A percentile compares a stretch with the other conserved stretches of the same genome.
These are phyloP conservation scores for Coprinopsis marcescibilis DNA, from an alignment of 768 basidiomycete species.

Conservation along the genomic window DNA sequence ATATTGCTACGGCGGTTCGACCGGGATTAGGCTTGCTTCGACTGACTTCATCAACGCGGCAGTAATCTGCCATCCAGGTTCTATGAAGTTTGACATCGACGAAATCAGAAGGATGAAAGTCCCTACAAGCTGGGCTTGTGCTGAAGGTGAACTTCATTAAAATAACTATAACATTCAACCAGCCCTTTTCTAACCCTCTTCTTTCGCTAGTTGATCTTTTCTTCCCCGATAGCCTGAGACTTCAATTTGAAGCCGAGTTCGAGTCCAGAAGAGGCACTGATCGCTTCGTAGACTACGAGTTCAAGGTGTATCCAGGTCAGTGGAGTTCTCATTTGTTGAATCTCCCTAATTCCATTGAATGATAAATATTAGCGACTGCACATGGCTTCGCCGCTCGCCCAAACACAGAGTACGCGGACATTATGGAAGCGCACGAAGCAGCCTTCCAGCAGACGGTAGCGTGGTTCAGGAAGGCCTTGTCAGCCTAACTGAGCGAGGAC, in stretches of 20 bases:
- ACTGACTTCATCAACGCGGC: conserved; percentile 31
- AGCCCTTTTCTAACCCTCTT: no score
- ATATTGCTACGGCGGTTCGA: conserved; percentile 39
- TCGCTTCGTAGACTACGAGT: conserved; percentile 37
- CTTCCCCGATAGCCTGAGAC: conserved; percentile 25
- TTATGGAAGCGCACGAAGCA: conserved; percentile 36
- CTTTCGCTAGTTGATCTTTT: conserved; percentile 38
- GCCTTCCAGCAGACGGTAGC: conserved; percentile 35
- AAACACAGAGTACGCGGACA: conserved; percentile 29
- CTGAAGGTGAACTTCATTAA: conserved; percentile 37
- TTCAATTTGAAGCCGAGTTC: conserved; percentile 31
- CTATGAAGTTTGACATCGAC: conserved; percentile 24
- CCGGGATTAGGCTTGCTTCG: conserved; percentile 30
- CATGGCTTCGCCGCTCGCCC: conserved; percentile 45
- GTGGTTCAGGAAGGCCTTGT: conserved; percentile 37
- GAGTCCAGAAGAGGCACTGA: conserved; percentile 30
- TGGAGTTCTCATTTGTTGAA: no score
- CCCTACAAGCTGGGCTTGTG: conserved; percentile 34
- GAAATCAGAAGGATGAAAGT: conserved; percentile 33
- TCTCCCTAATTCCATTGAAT: neutral
- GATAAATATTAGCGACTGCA: conserved; percentile 27
- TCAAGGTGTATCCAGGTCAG: conserved; percentile 42
- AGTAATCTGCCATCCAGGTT: conserved; percentile 38
- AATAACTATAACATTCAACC: no score
- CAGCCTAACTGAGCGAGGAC: no score